Evolutionary conservation across 106 monocot species (phyloP).

Genomic region (Allium sativum): DNA sequence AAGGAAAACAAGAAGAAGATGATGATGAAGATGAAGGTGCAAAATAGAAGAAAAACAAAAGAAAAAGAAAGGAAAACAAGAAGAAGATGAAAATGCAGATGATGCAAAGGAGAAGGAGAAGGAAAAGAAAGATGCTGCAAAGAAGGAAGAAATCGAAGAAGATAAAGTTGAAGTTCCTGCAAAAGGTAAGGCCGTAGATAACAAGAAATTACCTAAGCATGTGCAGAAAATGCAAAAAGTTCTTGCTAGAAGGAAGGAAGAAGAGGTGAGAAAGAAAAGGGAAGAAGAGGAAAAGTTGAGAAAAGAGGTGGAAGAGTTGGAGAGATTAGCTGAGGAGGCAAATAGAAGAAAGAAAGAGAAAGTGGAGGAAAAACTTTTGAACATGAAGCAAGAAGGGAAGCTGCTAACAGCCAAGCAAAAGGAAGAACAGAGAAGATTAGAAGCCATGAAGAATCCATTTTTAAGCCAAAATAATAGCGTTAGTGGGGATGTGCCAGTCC

Average conservation of each 20-base stretch:
- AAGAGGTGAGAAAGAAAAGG: constrained; percentile 58
- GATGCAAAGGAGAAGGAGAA: constrained; percentile 11
- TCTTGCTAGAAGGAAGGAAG: constrained; percentile 64
- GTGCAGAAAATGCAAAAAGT: constrained; percentile 91
- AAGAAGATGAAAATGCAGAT: no score
- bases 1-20: no score
- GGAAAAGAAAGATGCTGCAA: constrained; percentile 19
- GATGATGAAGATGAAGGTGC: no score
- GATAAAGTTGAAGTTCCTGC: constrained; percentile 25
- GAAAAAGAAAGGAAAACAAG: no score
- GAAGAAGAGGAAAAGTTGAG: constrained; percentile 81
- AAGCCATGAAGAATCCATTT: constrained; percentile 71
- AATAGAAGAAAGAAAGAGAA: constrained; percentile 84
- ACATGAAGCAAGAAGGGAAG: constrained; percentile 78
- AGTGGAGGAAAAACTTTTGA: constrained; percentile 75
- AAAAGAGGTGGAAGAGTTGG: constrained; percentile 66
- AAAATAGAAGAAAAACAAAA: no score
- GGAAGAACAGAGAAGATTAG: constrained; percentile 63
- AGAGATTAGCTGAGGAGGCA: constrained; percentile 69
- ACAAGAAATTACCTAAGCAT: constrained; percentile 74
- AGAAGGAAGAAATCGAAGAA: constrained; percentile 32
- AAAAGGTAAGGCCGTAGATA: constrained; percentile 35
- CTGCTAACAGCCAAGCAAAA: constrained; percentile 74
- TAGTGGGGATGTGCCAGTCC: constrained; percentile 17
- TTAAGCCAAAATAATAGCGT: constrained; percentile 29